Evolutionary conservation across 2,329 filamentous ascomycete species (phyloP), one percentile per base, ranked within the genome.

Genomic region (Ambrosiella xylebori): DNA sequence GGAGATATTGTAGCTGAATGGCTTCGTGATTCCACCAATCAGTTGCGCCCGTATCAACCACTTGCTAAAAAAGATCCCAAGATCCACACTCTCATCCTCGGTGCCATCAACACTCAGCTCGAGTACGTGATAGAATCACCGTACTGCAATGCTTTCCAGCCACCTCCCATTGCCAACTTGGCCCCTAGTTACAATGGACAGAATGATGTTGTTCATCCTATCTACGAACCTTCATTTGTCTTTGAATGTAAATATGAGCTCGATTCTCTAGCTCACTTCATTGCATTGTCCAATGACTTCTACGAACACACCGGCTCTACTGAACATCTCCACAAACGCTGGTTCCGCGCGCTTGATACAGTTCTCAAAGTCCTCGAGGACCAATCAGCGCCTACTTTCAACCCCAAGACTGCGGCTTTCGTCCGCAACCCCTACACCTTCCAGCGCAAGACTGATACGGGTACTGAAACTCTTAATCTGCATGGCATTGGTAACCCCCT

Each of bases 171-270:
- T 6, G 90, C 88, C 62, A 80, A 84, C 13, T 75, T 97, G 0
- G 71, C 76, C 2, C 74, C 84, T 5, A 84, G 82, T 13, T 77
- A 79, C 64, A 95, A 91, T 65, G 87, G 87, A 2, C 87, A 95
- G 67, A 79, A 84, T 17, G 93, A 98, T 66, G 71, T 68, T 7
- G 93, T 98, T 0, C 88, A 95, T 65, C 93, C 93, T 0, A 75
- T 76, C 0, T 97, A 95, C 67, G 89, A 97, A 66, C 85, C 85
- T 0, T 80, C 76, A 0, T 79, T 83, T 54, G 93, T 98, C 2
- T 98, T 96, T 63, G 93, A 98, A 71, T 98, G 93, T 79, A 98
- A 98, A 71, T 98, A 97, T 70, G 93, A 98, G 73, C 81, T 98
- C 19, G 93, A 98, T 71, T 96, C 90, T 7, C 76, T 98, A 0